Conservation (phyloP, 192 early-diverging fungal species). For the Bifiguratus adelaidae region DNA sequence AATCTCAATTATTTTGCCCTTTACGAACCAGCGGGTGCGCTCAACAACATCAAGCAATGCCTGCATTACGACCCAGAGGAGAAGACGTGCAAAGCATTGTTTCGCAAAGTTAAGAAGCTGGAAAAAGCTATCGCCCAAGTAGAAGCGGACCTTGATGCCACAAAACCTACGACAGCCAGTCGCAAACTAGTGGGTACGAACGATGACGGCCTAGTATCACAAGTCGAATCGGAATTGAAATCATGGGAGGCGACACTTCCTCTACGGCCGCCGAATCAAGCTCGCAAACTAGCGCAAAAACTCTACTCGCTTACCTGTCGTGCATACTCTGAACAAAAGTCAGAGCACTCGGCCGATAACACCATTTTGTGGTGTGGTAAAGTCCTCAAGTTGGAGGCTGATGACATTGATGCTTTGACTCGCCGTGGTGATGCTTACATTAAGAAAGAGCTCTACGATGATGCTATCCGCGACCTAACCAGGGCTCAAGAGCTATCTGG, state of each 20-base stretch:
- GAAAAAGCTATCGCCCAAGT: slow-evolving; percentile 61
- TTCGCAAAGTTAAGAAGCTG: slow-evolving; percentile 59
- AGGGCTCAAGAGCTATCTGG: slow-evolving; percentile 53
- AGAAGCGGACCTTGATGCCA: slow-evolving; percentile 33
- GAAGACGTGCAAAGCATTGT: slow-evolving; percentile 72
- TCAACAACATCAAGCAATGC: slow-evolving; percentile 73
- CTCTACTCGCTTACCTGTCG: background rate
- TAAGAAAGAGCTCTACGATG: slow-evolving; percentile 62
- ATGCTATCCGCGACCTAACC: slow-evolving; percentile 61
- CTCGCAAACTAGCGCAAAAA: background rate
- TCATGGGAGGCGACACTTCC: slow-evolving; percentile 1
- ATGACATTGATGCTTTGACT: slow-evolving; percentile 63
- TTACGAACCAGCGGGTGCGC: slow-evolving; percentile 58
- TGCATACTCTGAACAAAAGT: background rate
- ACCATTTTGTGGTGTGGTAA: slow-evolving; percentile 58
- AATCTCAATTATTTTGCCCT: slow-evolving; percentile 58
- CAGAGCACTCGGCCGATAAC: slow-evolving; percentile 25
- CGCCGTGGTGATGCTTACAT: slow-evolving; percentile 60
- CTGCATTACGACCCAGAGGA: slow-evolving; percentile 87
- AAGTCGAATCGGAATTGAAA: slow-evolving; percentile 16
- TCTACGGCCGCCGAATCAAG: too few relatives aligned
- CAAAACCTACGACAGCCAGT: slow-evolving; percentile 43
- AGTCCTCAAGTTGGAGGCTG: slow-evolving; percentile 55
- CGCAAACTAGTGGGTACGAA: slow-evolving; percentile 44
- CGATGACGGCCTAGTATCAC: slow-evolving; percentile 11